Evolutionary conservation across 805 yeast genomes (phyloP).

Genomic region (Schwanniomyces occidentalis): DNA sequence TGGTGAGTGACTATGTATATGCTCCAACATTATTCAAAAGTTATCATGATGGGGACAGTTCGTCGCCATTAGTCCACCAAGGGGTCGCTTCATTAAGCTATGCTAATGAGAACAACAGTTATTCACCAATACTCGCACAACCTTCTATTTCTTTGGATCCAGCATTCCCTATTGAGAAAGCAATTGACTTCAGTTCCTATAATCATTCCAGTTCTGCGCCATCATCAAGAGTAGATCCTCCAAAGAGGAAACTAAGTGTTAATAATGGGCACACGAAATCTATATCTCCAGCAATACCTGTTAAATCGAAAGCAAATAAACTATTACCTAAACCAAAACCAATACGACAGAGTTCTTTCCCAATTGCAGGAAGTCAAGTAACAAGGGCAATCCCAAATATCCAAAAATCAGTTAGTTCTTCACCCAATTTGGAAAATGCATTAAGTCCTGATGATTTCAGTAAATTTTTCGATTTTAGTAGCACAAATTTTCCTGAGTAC

Average conservation of each 20-base stretch:
- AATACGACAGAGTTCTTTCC: conserved; percentile 17
- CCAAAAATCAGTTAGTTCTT: background rate
- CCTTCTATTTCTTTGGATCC: too few species aligned
- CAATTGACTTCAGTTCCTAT: too few species aligned
- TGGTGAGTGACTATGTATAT: too few species aligned
- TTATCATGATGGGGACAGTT: too few species aligned
- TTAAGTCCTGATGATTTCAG: conserved; percentile 6
- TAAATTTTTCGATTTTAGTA: conserved; percentile 6
- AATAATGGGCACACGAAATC: background rate
- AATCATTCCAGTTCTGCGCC: background rate
- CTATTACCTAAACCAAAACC: conserved; percentile 8
- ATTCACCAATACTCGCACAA: too few species aligned
- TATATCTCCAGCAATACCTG: background rate
- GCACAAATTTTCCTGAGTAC: conserved; percentile 1
- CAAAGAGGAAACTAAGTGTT: background rate
- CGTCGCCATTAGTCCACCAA: too few species aligned
- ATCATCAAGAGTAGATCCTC: conserved; percentile 1
- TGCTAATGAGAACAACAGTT: too few species aligned
- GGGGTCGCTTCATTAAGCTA: too few species aligned
- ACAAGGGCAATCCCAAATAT: background rate
- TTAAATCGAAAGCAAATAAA: conserved; percentile 7
- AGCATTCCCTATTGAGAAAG: too few species aligned
- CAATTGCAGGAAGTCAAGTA: conserved; percentile 1
- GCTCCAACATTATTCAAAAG: too few species aligned
- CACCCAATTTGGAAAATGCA: background rate